Evolutionary conservation across 129 eudicot species (phyloP).

Genomic region (Gnaphalium uliginosum): DNA sequence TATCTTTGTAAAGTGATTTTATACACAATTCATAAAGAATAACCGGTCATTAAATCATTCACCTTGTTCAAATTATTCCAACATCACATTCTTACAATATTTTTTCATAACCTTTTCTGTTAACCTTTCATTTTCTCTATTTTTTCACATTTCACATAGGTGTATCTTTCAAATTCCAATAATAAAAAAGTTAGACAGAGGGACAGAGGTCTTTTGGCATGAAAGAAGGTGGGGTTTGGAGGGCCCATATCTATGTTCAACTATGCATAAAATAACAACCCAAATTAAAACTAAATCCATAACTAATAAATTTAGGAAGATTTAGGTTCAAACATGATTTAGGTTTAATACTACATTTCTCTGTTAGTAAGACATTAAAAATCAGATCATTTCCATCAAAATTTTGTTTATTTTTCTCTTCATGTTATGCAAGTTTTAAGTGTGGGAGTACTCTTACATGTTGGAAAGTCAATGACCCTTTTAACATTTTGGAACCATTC

Average conservation of each 20-base stretch:
- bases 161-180: not conserved
- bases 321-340: not conserved
- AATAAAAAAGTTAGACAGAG: not conserved
- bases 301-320: not conserved
- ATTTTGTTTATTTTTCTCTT: not conserved
- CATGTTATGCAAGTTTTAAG: constrained; percentile 26
- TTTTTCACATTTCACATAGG: not conserved
- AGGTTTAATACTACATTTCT: not conserved
- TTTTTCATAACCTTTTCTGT: not conserved
- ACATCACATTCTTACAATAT: not conserved
- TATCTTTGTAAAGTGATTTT: too few relatives aligned
- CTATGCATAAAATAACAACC: not conserved
- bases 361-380: not conserved
- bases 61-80: too few relatives aligned
- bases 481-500: constrained; percentile 33
- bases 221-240: not conserved
- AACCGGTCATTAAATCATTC: too few relatives aligned
- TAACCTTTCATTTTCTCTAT: not conserved
- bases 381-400: not conserved
- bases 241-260: not conserved
- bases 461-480: constrained; percentile 28
- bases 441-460: constrained; percentile 27
- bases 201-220: not conserved
- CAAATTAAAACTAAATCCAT: not conserved
- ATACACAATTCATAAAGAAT: too few relatives aligned